Evolutionary conservation across 2,329 filamentous ascomycete genomes (phyloP).

Genomic region (Fusarium metavorans): DNA sequence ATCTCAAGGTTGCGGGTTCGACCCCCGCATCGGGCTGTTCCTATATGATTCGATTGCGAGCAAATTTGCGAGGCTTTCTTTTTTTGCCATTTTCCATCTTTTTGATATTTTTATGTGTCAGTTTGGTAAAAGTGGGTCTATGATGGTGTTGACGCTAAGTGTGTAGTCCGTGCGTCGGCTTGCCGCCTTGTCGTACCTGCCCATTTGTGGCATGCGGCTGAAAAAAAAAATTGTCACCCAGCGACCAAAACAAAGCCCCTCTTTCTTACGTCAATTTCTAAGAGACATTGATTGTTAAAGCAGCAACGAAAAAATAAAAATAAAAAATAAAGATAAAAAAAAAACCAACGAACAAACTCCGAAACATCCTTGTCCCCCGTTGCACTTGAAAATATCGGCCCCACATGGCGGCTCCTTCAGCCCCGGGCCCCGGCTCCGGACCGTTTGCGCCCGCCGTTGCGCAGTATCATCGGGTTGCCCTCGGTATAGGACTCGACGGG

Average conservation of each 20-base stretch:
- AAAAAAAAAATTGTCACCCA: conserved; percentile 4
- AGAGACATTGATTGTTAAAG: conserved; percentile 24
- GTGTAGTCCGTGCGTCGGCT: conserved; percentile 15
- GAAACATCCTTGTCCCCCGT: not conserved
- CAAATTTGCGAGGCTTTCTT: conserved; percentile 30
- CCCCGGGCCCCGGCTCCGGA: conserved; percentile 19
- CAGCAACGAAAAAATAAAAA: conserved; percentile 34
- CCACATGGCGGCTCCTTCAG: conserved; percentile 31
- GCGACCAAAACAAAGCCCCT: conserved; percentile 18
- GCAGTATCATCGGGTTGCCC: conserved; percentile 27
- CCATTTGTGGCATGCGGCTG: conserved; percentile 15
- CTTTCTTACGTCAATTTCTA: not conserved
- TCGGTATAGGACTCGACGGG: conserved; percentile 30
- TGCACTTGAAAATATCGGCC: not conserved
- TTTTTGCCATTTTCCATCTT: conserved; percentile 28
- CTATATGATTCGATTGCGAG: conserved; percentile 30
- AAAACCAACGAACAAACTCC: not conserved
- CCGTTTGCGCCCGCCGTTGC: conserved; percentile 10
- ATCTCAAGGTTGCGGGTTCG: conserved; percentile 70
- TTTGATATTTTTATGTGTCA: not conserved
- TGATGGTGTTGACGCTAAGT: not conserved
- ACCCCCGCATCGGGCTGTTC: conserved; percentile 55
- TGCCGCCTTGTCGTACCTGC: conserved; percentile 25
- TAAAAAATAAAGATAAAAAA: not conserved
- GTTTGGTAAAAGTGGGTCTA: not conserved